phyloP scores from a whole-genome alignment of 2,329 filamentous ascomycete species.

The Colletotrichum theobromicola region DNA sequence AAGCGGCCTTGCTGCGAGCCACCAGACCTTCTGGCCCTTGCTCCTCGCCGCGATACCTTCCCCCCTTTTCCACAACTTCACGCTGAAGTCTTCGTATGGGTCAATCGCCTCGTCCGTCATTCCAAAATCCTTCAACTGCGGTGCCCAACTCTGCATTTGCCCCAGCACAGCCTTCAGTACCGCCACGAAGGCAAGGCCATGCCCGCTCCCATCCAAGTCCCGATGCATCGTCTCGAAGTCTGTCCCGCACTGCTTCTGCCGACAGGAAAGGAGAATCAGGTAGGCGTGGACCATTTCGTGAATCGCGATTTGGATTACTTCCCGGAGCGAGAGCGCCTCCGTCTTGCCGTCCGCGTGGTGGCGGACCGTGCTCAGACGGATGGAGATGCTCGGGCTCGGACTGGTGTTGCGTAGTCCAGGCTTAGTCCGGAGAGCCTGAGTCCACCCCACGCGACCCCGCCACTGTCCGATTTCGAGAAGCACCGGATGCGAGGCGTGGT shows the following conservation, averaged over 20 bases:
- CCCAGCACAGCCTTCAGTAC: slow-evolving; percentile 7
- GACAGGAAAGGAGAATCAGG: slow-evolving; percentile 11
- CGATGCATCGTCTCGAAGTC: slow-evolving; percentile 16
- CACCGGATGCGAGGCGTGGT: slow-evolving; percentile 10
- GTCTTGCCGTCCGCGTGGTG: background rate
- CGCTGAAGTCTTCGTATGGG: slow-evolving; percentile 15
- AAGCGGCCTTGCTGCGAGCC: slow-evolving; percentile 13
- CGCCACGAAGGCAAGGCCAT: slow-evolving; percentile 16
- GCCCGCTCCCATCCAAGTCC: slow-evolving; percentile 1
- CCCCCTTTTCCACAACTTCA: slow-evolving; percentile 16
- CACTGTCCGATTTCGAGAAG: slow-evolving; percentile 9
- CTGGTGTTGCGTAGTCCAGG: background rate
- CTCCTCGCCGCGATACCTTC: slow-evolving; percentile 2
- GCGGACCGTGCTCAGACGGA: slow-evolving; percentile 19
- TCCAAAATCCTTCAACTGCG: background rate
- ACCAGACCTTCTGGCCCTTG: slow-evolving; percentile 11
- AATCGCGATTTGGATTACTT: slow-evolving; percentile 35
- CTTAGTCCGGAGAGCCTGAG: slow-evolving; percentile 5
- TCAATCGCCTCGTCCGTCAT: slow-evolving; percentile 14
- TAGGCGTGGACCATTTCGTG: slow-evolving; percentile 26
- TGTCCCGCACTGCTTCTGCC: background rate
- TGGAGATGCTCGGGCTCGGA: slow-evolving; percentile 4
- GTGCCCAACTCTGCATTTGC: slow-evolving; percentile 10
- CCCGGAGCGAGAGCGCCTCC: slow-evolving; percentile 25
- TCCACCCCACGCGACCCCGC: slow-evolving; percentile 15